phyloP scores from a whole-genome alignment of 2,329 filamentous ascomycete species.

The Lachnellula occidentalis region DNA sequence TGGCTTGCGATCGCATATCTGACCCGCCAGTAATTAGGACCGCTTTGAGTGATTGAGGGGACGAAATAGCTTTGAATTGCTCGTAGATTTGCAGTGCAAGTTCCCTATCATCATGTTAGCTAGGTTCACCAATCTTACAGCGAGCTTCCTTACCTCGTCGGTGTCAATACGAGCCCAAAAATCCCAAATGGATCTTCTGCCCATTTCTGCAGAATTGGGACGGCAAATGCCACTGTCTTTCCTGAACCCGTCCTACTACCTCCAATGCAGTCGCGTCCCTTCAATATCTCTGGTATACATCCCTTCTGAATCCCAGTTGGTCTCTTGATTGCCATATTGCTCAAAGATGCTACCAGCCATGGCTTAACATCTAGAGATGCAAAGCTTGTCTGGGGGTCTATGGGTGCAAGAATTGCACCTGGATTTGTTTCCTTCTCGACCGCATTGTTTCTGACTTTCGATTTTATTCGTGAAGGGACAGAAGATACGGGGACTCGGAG shows the following conservation, averaged over 20 bases:
- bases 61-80: conserved; percentile 88
- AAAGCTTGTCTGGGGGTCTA: conserved; percentile 60
- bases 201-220: conserved; percentile 91
- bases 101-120: conserved; percentile 50
- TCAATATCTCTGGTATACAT: conserved; percentile 88
- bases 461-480: conserved; percentile 29
- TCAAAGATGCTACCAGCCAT: conserved; percentile 82
- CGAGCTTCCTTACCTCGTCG: conserved; percentile 55
- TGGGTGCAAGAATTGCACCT: conserved; percentile 42
- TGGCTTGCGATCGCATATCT: conserved; percentile 88
- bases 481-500: conserved; percentile 14
- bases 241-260: conserved; percentile 92
- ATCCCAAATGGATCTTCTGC: conserved; percentile 87
- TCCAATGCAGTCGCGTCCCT: conserved; percentile 90
- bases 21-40: conserved; percentile 87
- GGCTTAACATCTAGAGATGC: conserved; percentile 67
- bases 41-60: conserved; percentile 80
- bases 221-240: conserved; percentile 94
- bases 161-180: conserved; percentile 83
- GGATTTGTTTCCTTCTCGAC: conserved; percentile 3
- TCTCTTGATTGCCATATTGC: conserved; percentile 71
- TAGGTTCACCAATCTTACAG: neutral
- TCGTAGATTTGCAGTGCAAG: conserved; percentile 94
- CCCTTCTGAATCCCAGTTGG: conserved; percentile 90
- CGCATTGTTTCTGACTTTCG: conserved; percentile 7